Percentiles rank a stretch among this genome's conserved stretches.
Evolutionary conservation across 805 yeast genomes (phyloP).

Genomic region (Pichia phayaonensis): DNA sequence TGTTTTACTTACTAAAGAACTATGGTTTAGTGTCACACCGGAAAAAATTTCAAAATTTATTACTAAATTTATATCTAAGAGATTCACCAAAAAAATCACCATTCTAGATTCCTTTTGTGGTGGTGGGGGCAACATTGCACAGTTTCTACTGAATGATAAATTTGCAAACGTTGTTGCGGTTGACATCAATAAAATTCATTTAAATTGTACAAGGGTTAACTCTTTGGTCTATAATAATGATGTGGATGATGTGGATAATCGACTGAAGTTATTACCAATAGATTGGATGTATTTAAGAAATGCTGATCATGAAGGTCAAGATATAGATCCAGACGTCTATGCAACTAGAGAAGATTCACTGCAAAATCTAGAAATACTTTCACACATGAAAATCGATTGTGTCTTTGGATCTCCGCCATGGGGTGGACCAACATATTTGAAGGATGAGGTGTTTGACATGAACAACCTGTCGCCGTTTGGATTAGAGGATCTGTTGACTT

Average conservation of each 20-base stretch:
- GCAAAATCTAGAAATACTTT: neutral
- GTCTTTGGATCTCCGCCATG: constrained; percentile 76
- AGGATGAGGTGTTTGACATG: constrained; percentile 37
- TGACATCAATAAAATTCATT: constrained; percentile 10
- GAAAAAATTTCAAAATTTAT: constrained; percentile 59
- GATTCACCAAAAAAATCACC: constrained; percentile 17
- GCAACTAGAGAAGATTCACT: constrained; percentile 5
- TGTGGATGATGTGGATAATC: neutral
- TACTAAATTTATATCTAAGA: constrained; percentile 48
- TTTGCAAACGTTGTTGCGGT: constrained; percentile 4
- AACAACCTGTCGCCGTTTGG: constrained; percentile 38
- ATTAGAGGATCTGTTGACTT: constrained; percentile 35
- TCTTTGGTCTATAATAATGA: constrained; percentile 2
- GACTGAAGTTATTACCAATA: constrained; percentile 4
- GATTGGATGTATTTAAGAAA: constrained; percentile 7
- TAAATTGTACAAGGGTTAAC: constrained; percentile 10
- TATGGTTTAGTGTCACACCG: constrained; percentile 88
- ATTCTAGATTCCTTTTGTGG: constrained; percentile 75
- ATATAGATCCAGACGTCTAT: neutral
- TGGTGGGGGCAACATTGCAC: constrained; percentile 82
- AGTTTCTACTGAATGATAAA: constrained; percentile 33
- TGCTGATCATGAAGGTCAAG: neutral
- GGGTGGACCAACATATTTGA: constrained; percentile 67
- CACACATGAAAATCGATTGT: constrained; percentile 34
- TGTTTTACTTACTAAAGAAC: constrained; percentile 56